phyloP scores from a whole-genome alignment of 2,329 filamentous ascomycete species.

The Fusarium neocosmosporiellum region DNA sequence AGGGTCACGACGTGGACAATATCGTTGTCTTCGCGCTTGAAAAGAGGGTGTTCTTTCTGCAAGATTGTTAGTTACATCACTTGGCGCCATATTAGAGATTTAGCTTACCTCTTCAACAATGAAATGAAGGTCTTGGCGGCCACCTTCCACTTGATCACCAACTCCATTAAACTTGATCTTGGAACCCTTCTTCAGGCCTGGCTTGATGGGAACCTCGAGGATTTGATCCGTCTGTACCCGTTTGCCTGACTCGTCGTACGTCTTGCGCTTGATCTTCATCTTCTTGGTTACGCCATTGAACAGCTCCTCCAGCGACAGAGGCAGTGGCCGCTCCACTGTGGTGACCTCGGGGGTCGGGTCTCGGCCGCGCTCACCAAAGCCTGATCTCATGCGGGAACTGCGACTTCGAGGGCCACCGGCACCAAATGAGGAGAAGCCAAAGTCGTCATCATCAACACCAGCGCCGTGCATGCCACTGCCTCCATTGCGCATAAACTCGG shows the following conservation, averaged over 20 bases:
- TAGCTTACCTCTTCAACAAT: constrained; percentile 87
- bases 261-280: constrained; percentile 98
- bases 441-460: constrained; percentile 58
- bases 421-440: constrained; percentile 65
- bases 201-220: constrained; percentile 94
- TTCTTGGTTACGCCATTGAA: constrained; percentile 92
- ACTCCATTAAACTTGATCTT: constrained; percentile 99
- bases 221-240: constrained; percentile 89
- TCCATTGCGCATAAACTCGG: constrained; percentile 77
- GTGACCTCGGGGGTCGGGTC: constrained; percentile 82
- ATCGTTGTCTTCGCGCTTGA: constrained; percentile 89
- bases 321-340: constrained; percentile 86
- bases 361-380: constrained; percentile 48
- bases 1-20: constrained; percentile 82
- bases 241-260: constrained; percentile 87
- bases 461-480: constrained; percentile 56
- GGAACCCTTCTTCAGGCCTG: constrained; percentile 93
- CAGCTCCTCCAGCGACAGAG: constrained; percentile 87
- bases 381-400: constrained; percentile 55
- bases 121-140: constrained; percentile 94
- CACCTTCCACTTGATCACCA: constrained; percentile 97
- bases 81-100: not conserved
- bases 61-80: constrained; percentile 53
- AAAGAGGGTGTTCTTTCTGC: constrained; percentile 88
- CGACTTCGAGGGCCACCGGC: constrained; percentile 51